Base-by-base conservation (phyloP, 257 asterid genomes). In the Scutellaria barbata region DNA sequence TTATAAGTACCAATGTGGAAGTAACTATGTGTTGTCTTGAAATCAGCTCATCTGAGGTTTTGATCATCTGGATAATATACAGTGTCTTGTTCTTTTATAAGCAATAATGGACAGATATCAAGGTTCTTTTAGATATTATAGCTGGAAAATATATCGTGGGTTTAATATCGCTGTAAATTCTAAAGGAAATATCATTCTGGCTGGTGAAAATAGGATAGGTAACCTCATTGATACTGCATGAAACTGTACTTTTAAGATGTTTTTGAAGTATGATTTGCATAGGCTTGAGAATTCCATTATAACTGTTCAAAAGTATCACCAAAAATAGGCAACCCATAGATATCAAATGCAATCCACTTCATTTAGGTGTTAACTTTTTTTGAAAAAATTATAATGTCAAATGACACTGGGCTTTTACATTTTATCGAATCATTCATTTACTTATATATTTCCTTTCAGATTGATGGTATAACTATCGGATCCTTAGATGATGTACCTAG, bases 401-500 rank as follows among this genome's bases (percentile, higher is more conserved):
- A 30, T 30, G 35, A 7, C 11, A 0, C 11, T 42, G 46, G 8
- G 46, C 3, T 4, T 59, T 22, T 37, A n/a, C 40, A 20, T 54
- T 20, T 48, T 47, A 56, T 41, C 33, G 20, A 39, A 60, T 58
- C 18, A 1, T 18, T 45, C 25, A 35, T 63, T 65, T 58, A 58
- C 66, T 77, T 43, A 12, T 63, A 30, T 51, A 46, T 68, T 12
- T 22, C 58, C 46, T 70, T 83, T 76, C 92, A 91, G 96, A 77
- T 86, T 80, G 99, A 86, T 72, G 98, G 88, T 54, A 45, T 94
- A 76, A 80, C 85, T 47, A 56, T 91, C 74, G 87, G 85, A 64
- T 89, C 99, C 61, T 82, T 94, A 86, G 99, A 94, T 80, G 99
- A 94, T 80, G 81, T 94, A 80, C 99, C 99, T 68, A 85, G 83